These are phyloP conservation scores for Astrothelium macrocarpum DNA, from an alignment of 495 filamentous ascomycete genomes.

Conservation along the genomic window DNA sequence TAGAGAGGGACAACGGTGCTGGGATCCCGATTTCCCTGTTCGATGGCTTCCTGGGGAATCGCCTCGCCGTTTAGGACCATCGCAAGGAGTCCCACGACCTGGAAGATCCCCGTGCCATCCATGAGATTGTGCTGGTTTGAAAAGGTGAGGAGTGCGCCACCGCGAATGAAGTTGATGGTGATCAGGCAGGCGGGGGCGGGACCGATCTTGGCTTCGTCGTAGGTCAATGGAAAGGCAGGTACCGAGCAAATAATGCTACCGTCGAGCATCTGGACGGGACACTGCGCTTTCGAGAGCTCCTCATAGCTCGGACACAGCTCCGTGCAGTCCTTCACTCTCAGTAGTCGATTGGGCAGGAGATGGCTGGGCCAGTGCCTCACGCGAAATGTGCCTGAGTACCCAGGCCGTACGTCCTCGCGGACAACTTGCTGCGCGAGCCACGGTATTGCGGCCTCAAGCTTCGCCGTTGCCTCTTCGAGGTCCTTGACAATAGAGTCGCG, in stretches of 20 bases:
- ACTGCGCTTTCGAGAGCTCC: constrained; percentile 19
- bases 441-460: constrained; percentile 25
- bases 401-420: constrained; percentile 17
- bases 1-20: constrained; percentile 29
- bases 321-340: constrained; percentile 26
- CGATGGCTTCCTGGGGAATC: constrained; percentile 13
- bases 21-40: constrained; percentile 31
- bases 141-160: constrained; percentile 28
- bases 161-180: constrained; percentile 33
- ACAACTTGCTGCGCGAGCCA: constrained; percentile 31
- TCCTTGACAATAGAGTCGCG: constrained; percentile 16
- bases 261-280: constrained; percentile 29
- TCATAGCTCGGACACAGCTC: constrained; percentile 20
- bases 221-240: constrained; percentile 28
- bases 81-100: constrained; percentile 31
- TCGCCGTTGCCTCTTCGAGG: constrained; percentile 24
- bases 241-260: constrained; percentile 19
- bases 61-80: constrained; percentile 23
- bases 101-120: constrained; percentile 33
- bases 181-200: constrained; percentile 29
- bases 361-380: constrained; percentile 14
- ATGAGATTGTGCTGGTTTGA: constrained; percentile 37
- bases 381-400: constrained; percentile 28
- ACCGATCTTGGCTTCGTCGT: background rate
- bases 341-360: constrained; percentile 8